Evolutionary conservation across 1,284 basidiomycete species (phyloP).

Genomic region (Tilletia caries): DNA sequence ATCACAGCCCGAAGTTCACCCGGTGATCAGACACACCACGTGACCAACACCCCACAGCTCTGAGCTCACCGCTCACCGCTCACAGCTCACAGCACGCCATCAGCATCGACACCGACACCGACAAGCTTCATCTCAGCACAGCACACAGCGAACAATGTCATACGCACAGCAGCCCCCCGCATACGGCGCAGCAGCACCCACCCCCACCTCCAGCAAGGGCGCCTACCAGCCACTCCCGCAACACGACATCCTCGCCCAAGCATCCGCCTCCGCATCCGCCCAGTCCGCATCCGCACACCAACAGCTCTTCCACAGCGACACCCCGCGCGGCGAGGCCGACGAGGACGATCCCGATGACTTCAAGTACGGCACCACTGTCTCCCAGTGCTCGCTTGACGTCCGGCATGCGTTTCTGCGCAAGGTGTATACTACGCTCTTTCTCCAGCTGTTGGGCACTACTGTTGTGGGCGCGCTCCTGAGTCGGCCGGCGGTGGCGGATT

Average conservation of each 20-base stretch:
- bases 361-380: constrained; percentile 50
- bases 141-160: background rate
- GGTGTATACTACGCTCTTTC: constrained; percentile 43
- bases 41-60: too few relatives aligned
- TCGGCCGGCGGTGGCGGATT: constrained; percentile 26
- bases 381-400: constrained; percentile 48
- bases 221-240: background rate
- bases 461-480: constrained; percentile 38
- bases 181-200: background rate
- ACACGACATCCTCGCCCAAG: background rate
- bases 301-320: background rate
- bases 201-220: background rate
- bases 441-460: constrained; percentile 47
- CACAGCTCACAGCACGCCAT: too few relatives aligned
- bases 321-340: constrained; percentile 14
- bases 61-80: too few relatives aligned
- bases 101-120: too few relatives aligned
- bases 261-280: background rate
- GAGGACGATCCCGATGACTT: constrained; percentile 49
- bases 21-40: too few relatives aligned
- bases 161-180: constrained; percentile 5
- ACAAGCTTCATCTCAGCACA: too few relatives aligned
- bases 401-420: constrained; percentile 48
- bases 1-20: too few relatives aligned
- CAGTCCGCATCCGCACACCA: background rate